These are phyloP conservation scores for Brassica juncea DNA, from an alignment of 345 rosid species.

Conservation along the genomic window DNA sequence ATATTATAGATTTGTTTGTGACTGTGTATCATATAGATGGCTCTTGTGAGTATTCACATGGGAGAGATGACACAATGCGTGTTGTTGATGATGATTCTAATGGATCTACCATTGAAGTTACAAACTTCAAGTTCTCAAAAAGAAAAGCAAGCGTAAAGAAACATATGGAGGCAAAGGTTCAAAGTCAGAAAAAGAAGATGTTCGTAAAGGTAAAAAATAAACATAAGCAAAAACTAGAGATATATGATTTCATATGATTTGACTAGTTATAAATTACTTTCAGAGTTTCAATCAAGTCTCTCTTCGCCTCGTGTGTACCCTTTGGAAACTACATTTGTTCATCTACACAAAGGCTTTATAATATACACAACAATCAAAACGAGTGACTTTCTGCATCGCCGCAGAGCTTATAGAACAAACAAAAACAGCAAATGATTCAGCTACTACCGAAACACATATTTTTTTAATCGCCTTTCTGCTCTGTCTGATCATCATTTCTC, in stretches of 20 bases:
- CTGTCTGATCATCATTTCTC: constrained; percentile 57
- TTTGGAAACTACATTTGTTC: constrained; percentile 23
- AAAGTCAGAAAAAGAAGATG: no score
- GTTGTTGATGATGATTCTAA: no score
- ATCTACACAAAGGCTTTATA: constrained; percentile 28
- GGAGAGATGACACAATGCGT: no score
- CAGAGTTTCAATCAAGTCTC: constrained; percentile 10
- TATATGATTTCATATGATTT: not conserved
- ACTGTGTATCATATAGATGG: no score
- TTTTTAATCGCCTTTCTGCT: not conserved
- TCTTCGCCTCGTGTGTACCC: constrained; percentile 13
- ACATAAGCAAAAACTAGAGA: not conserved
- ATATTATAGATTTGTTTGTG: no score
- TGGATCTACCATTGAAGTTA: no score
- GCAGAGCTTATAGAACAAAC: constrained; percentile 7
- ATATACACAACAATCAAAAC: constrained; percentile 31
- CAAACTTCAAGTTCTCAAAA: no score
- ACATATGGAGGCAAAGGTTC: no score
- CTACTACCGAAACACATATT: not conserved
- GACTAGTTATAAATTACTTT: constrained; percentile 3
- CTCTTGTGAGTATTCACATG: no score
- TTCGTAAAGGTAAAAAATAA: not conserved
- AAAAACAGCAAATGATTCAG: constrained; percentile 20
- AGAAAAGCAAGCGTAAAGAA: no score
- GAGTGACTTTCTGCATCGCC: not conserved